phyloP scores from a whole-genome alignment of 2,329 filamentous ascomycete genomes.

The Claviceps fusiformis region DNA sequence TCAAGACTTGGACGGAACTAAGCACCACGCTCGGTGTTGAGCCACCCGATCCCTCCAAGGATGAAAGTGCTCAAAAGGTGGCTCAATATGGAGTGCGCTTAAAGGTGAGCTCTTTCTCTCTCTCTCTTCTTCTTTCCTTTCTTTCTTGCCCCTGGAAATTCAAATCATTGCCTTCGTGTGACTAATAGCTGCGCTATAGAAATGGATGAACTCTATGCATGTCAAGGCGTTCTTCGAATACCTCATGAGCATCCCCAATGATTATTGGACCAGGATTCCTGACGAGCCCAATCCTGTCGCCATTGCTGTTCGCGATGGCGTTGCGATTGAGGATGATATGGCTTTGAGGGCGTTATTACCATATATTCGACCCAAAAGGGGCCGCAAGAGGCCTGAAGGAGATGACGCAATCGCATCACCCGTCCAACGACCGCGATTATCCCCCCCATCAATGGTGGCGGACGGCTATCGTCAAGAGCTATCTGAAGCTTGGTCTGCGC shows the following conservation, averaged over 20 bases:
- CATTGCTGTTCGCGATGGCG: constrained; percentile 61
- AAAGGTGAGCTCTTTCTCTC: constrained; percentile 45
- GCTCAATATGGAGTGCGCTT: constrained; percentile 87
- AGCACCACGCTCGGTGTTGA: constrained; percentile 81
- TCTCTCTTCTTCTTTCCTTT: too few relatives aligned
- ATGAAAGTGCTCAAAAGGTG: constrained; percentile 83
- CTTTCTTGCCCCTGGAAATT: too few relatives aligned
- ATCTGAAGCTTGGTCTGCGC: constrained; percentile 32
- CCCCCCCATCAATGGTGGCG: constrained; percentile 30
- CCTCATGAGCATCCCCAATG: constrained; percentile 60
- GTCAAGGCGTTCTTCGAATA: constrained; percentile 92
- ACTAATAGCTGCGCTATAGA: constrained; percentile 28
- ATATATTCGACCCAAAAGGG: constrained; percentile 52
- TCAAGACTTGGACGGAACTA: constrained; percentile 87
- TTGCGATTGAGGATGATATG: constrained; percentile 76
- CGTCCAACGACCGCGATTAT: constrained; percentile 48
- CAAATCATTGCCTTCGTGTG: too few relatives aligned
- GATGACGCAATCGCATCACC: constrained; percentile 35
- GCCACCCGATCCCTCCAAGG: constrained; percentile 65
- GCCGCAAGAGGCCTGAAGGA: constrained; percentile 50
- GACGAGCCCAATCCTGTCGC: constrained; percentile 47
- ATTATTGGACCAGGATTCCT: constrained; percentile 70
- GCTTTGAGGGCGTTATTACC: constrained; percentile 74
- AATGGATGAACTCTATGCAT: constrained; percentile 96
- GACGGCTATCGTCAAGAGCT: constrained; percentile 21